Conservation (phyloP, 495 filamentous ascomycete species). For the Annulohypoxylon bovei region DNA sequence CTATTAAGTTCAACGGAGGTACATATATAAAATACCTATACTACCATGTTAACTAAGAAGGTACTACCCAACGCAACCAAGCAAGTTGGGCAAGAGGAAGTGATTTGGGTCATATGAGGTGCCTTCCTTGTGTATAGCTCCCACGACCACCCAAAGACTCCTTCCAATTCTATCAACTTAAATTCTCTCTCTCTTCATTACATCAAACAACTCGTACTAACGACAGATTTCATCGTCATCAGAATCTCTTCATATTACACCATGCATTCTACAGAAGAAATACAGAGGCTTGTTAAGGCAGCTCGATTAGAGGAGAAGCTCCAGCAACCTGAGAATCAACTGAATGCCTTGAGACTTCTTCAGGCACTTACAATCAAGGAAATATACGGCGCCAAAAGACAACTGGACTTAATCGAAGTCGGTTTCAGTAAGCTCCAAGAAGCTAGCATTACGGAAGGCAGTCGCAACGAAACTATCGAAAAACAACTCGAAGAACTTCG, state of each 20-base stretch:
- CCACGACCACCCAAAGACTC: background rate
- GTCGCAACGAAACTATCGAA: conserved; percentile 25
- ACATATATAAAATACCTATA: too few species aligned
- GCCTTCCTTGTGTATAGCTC: background rate
- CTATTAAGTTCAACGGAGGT: too few species aligned
- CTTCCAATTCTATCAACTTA: background rate
- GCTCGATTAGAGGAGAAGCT: conserved; percentile 26
- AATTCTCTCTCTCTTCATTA: background rate
- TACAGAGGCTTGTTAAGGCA: conserved; percentile 17
- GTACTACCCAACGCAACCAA: background rate
- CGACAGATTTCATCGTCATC: background rate
- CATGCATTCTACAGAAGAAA: conserved; percentile 30
- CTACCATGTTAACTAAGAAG: background rate
- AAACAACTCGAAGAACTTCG: conserved; percentile 32
- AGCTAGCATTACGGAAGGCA: conserved; percentile 4
- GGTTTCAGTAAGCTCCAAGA: conserved; percentile 27
- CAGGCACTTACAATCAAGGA: conserved; percentile 33
- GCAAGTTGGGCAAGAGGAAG: background rate
- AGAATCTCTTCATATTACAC: background rate
- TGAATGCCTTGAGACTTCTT: conserved; percentile 30
- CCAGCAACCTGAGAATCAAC: conserved; percentile 25
- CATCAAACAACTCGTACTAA: background rate
- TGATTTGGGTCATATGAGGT: background rate
- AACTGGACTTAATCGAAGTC: conserved; percentile 22
- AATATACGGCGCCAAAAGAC: conserved; percentile 20